Base-by-base conservation (phyloP, 2,329 filamentous ascomycete genomes). In the Chrysoporthe puriensis region DNA sequence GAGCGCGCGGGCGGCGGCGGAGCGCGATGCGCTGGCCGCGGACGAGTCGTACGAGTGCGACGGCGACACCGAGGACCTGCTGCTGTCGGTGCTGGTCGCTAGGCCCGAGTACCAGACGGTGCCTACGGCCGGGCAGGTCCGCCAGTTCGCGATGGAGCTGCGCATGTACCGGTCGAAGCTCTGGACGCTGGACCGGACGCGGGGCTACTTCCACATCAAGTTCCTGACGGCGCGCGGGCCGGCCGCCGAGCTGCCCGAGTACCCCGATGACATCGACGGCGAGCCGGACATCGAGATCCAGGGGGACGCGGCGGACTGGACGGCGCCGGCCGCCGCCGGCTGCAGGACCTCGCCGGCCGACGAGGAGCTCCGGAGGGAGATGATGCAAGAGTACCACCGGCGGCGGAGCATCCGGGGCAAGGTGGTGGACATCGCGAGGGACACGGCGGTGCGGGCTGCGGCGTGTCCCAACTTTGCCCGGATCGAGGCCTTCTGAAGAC, bases 31-130 rank as follows among this genome's bases (percentile, higher is more conserved):
- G 8, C 59, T 36, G n/a, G 21, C 8, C 4, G 43, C 16, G 2
- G 59, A 48, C 13, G 59, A 61, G 14, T 8, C 14, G 4, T 16
- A 58, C 16, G 63, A 64, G 3, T 58, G 52, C 43, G 63, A 64
- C n/a, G 63, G 63, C 63, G 63, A 58, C 52, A 64, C 56, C 32
- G 63, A 64, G 16, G 63, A 64, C 43, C 63, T 64, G 13, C 63
- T 64, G 7, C 54, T 58, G 16, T 32, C 54, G 16, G 52, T 64
- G 21, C 63, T 64, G 36, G 44, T 64, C 8, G 63, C 63, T 9
- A 26, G 63, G 16, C 63, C 52, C 13, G 42, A 64, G 52, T 59
- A 64, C 26, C 50, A 64, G 26, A 57, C 52, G 8, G 42, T 64
- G 6, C 63, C 63, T 16, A 57, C 63, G n/a, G 63, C 42, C 3